Conservation (phyloP, 83 land plant species). For the Thuja plicata region DNA sequence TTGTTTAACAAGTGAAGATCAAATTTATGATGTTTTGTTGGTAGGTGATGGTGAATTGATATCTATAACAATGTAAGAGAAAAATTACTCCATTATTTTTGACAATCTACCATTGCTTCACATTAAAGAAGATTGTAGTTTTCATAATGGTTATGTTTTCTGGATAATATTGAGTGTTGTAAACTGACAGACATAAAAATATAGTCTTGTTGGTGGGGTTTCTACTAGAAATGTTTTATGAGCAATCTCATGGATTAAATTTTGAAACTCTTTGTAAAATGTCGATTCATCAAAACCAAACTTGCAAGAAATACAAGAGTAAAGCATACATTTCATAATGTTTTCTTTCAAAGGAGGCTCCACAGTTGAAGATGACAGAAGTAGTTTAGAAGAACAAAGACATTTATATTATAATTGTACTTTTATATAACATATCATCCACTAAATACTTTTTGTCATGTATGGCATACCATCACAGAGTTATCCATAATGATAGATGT, state of each 20-base stretch:
- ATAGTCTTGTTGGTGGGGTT: no score
- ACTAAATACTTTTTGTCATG: background rate
- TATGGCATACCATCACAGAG: background rate
- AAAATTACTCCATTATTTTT: background rate
- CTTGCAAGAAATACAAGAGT: background rate
- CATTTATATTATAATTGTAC: background rate
- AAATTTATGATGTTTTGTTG: background rate
- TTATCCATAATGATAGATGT: background rate
- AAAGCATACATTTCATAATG: background rate
- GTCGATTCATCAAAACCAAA: background rate
- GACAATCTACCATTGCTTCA: background rate
- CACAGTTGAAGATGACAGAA: background rate
- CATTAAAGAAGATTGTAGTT: background rate
- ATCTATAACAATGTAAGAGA: background rate
- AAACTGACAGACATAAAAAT: background rate
- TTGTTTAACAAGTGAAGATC: background rate
- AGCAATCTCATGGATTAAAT: background rate
- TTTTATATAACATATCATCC: background rate
- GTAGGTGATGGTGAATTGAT: background rate
- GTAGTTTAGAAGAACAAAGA: background rate
- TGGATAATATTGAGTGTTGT: constrained; percentile 17
- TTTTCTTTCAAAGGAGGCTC: background rate
- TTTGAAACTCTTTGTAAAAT: background rate
- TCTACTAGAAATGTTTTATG: no score
- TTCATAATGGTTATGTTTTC: constrained; percentile 16